A percentile compares a stretch with the other conserved stretches of the same genome.
phyloP scores from a whole-genome alignment of 768 basidiomycete species.

The Lepiota venenata region DNA sequence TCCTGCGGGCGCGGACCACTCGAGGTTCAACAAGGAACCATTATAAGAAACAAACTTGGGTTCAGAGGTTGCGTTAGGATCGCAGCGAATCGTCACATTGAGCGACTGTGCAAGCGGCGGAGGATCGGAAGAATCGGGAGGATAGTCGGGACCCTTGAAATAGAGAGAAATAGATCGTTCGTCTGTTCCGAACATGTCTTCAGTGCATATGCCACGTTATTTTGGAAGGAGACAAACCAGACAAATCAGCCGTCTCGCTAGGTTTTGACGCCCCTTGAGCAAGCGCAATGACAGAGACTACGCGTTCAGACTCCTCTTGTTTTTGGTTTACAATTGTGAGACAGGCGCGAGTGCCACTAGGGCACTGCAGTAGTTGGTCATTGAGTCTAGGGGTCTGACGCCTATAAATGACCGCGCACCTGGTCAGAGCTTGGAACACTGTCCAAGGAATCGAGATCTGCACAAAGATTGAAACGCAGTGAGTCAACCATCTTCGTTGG shows the following conservation, averaged over 20 bases:
- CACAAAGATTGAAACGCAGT: constrained; percentile 67
- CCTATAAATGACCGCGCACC: constrained; percentile 38
- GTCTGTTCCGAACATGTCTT: constrained; percentile 30
- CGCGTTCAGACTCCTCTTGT: constrained; percentile 46
- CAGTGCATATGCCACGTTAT: constrained; percentile 10
- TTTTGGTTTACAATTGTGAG: constrained; percentile 67
- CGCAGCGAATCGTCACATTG: constrained; percentile 60
- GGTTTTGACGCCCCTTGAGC: constrained; percentile 37
- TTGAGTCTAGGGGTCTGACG: constrained; percentile 1
- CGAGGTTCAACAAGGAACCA: constrained; percentile 45
- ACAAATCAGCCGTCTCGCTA: constrained; percentile 26
- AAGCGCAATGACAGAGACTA: constrained; percentile 76
- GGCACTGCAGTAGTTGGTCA: constrained; percentile 46
- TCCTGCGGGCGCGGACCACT: constrained; percentile 62
- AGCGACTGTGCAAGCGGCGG: constrained; percentile 53
- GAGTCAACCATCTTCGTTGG: constrained; percentile 61
- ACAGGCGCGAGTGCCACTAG: constrained; percentile 68
- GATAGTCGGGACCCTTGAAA: constrained; percentile 61
- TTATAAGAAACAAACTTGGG: constrained; percentile 63
- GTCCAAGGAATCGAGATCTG: constrained; percentile 45
- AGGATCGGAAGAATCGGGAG: constrained; percentile 37
- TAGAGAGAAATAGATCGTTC: constrained; percentile 51
- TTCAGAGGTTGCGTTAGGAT: constrained; percentile 32
- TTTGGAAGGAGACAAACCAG: constrained; percentile 32
- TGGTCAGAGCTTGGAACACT: constrained; percentile 58